Conservation (phyloP, 2,329 filamentous ascomycete species). For the Diaporthe vexans region DNA sequence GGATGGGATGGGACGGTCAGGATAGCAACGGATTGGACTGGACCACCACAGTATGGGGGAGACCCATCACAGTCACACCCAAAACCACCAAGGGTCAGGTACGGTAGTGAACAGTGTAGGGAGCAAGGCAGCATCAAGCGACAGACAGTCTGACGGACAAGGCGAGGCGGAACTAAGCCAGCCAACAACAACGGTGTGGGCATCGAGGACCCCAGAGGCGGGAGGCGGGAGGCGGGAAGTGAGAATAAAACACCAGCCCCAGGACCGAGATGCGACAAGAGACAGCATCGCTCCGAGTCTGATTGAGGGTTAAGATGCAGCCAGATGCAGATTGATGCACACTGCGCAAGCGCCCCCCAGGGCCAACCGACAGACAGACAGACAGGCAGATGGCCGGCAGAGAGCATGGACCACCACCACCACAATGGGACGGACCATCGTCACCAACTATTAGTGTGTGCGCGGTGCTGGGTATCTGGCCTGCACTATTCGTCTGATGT, state of each 20-base stretch:
- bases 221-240: neutral
- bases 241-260: constrained; percentile 31
- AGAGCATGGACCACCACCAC: constrained; percentile 21
- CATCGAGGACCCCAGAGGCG: too few relatives aligned
- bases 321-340: constrained; percentile 34
- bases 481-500: constrained; percentile 28
- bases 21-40: constrained; percentile 9
- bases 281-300: constrained; percentile 7
- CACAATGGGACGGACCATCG: neutral
- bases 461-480: too few relatives aligned
- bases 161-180: neutral
- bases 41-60: neutral
- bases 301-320: constrained; percentile 1
- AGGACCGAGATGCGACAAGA: constrained; percentile 27
- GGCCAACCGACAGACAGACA: neutral
- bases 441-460: neutral
- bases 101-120: neutral
- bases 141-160: too few relatives aligned
- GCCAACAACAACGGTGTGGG: constrained; percentile 5
- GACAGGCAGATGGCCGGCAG: constrained; percentile 13
- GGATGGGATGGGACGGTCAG: constrained; percentile 25
- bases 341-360: neutral
- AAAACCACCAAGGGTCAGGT: constrained; percentile 8
- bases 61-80: constrained; percentile 31
- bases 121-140: neutral